Evolutionary conservation across 2,329 filamentous ascomycete genomes (phyloP), one percentile per base, ranked within the genome.

Genomic region (Biscogniauxia sp.): DNA sequence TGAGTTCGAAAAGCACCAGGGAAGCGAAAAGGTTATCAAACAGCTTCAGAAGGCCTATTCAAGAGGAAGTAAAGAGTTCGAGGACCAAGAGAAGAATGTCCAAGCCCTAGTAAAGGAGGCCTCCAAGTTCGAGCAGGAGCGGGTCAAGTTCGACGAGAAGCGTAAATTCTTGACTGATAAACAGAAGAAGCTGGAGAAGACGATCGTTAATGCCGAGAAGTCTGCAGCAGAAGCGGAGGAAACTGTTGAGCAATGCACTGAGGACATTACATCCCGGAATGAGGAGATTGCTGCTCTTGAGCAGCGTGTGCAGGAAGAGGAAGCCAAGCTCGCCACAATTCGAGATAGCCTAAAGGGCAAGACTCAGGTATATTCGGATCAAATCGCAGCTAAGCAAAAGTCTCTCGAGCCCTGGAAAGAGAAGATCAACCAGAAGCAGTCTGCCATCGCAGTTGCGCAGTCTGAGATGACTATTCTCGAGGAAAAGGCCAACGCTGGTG

Each of bases 131-230:
- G 96, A 99, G 72, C 97, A 98, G 73, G 95, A 98, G 72, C 88
- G 89, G 20, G 95, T 99, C 76, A 99, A 99, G 73, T 93, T 96
- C 67, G 94, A 98, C 66, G 96, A 99, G 76, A 98, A 98, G 81
- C 89, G 90, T 74, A 99, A 99, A 74, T 98, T 98, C 75, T 78
- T 99, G 66, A 81, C 85, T 1, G 89, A 89, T 71, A 99, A 99
- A 79, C 89, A 91, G 69, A 97, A 95, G 80, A 99, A 99, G 78
- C 84, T 97, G 15, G 92, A 98, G 67, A 98, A 97, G 79, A 85
- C 89, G 0, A 91, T 95, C 63, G 82, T 87, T 58, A 89, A 88
- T 53, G 92, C 91, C 61, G 91, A 91, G 64, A 88, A 89, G 60
- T 87, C 89, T 5, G 85, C 87, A 0, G 83, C 85, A 0, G 92